Evolutionary conservation across 768 basidiomycete genomes (phyloP).

Genomic region (Pluteus cervinus): DNA sequence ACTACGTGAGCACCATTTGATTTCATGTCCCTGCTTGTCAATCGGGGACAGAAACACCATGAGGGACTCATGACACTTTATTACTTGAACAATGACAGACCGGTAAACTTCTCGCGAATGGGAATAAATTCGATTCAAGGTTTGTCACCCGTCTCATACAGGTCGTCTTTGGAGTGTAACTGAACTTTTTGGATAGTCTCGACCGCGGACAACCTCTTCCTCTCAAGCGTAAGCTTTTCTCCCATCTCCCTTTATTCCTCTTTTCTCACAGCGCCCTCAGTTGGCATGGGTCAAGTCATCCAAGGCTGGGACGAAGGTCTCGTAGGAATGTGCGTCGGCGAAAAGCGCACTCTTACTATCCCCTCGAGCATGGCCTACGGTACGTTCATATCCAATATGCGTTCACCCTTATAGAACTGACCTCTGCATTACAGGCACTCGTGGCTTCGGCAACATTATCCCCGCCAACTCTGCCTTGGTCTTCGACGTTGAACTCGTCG

Average conservation of each 20-base stretch:
- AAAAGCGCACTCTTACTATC: constrained; percentile 87
- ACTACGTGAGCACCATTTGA: constrained; percentile 51
- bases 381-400: constrained; percentile 31
- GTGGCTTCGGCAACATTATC: constrained; percentile 74
- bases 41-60: not conserved
- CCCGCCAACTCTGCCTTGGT: constrained; percentile 75
- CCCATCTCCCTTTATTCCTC: too few species aligned
- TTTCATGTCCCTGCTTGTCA: not conserved
- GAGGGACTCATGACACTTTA: not conserved
- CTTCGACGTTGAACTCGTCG: constrained; percentile 83
- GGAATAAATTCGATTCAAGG: constrained; percentile 90
- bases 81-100: constrained; percentile 38
- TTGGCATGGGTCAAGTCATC: constrained; percentile 79
- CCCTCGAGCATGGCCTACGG: constrained; percentile 80
- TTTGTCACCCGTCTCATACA: constrained; percentile 19
- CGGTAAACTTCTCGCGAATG: constrained; percentile 70
- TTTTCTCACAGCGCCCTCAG: constrained; percentile 25
- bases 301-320: constrained; percentile 83
- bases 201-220: constrained; percentile 74
- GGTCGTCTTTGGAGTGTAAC: not conserved
- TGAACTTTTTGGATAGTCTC: constrained; percentile 29
- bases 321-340: constrained; percentile 76
- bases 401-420: not conserved
- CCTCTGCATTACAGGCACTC: constrained; percentile 39
- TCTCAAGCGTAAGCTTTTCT: constrained; percentile 56